Evolutionary conservation across 768 basidiomycete species (phyloP).

Genomic region (Podaxis sp.): DNA sequence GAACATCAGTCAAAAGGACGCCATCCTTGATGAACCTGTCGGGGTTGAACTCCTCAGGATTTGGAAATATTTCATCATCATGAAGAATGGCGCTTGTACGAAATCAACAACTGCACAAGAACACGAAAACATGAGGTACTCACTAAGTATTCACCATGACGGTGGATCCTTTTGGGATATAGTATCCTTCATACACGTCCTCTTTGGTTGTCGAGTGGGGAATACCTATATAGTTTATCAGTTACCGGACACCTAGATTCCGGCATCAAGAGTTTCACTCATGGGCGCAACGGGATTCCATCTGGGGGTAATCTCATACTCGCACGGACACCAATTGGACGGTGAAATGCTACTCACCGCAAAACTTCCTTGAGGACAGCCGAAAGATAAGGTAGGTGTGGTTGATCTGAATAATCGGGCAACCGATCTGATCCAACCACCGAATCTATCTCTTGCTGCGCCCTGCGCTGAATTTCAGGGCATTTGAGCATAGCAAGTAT

Average conservation of each 20-base stretch:
- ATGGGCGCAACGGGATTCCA: neutral
- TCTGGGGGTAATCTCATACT: neutral
- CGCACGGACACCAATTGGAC: neutral
- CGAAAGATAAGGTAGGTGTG: slow-evolving; percentile 14
- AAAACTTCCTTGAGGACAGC: slow-evolving; percentile 18
- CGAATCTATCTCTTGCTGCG: slow-evolving; percentile 20
- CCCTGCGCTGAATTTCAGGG: slow-evolving; percentile 15
- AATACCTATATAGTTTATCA: neutral
- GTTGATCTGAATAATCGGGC: slow-evolving; percentile 17
- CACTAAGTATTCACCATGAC: neutral
- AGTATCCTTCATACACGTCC: neutral
- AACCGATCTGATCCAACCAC: slow-evolving; percentile 14
- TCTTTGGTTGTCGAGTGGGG: neutral
- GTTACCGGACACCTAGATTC: neutral
- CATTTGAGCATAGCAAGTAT: slow-evolving; percentile 7
- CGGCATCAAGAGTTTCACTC: neutral
- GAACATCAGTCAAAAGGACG: slow-evolving; percentile 19
- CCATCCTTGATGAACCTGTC: slow-evolving; percentile 17
- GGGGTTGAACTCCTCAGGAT: slow-evolving; percentile 18
- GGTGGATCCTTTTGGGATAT: neutral
- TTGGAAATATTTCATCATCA: slow-evolving; percentile 16
- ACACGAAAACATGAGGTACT: neutral
- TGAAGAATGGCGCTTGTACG: slow-evolving; percentile 19
- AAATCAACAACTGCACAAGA: neutral
- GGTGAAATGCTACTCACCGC: slow-evolving; percentile 7